Base-by-base conservation (phyloP, 2,329 filamentous ascomycete genomes). In the Claviceps sp. region DNA sequence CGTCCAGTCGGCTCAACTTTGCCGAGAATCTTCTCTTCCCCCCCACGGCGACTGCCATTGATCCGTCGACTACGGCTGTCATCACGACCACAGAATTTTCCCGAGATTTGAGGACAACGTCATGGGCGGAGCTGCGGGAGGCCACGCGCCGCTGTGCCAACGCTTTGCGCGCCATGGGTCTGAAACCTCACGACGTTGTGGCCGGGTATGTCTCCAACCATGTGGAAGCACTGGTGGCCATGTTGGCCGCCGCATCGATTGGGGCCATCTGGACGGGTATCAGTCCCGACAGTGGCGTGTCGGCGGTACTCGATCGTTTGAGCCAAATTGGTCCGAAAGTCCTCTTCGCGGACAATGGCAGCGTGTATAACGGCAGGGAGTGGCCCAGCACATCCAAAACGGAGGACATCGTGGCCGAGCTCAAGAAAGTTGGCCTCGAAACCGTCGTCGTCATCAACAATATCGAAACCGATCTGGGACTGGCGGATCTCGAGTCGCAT, bases 11-110 rank as follows among this genome's bases (percentile, higher is more conserved):
- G 53, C 74, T 97, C 57, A 98, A 97, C 67, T 97, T 96, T 64
- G 90, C 91, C 26, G 88, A 97, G 70, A 98, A 98, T 65, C 74
- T 97, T 50, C 80, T 98, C 3, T 96, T 84, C 65, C 91, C 91
- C 3, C 74, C 73, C 48, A 61, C 62, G 3, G 49, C 56, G 44
- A 57, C 60, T 38, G 53, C 62, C 26, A 55, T 66, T 37, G 70
- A 84, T 56, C 77, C 83, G 49, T 67, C 80, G 45, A 73, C 77
- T 4, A 68, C 79, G 6, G 90, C 90, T 17, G 76, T 95, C 45
- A 85, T 96, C 60, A 86, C 85, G 26, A 83, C 80, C 4, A 95
- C 88, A 11, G 91, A 97, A 69, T 66, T 73, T 16, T 80, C 78
- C 14, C 75, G 78, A 49, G 77, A 86, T 59, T 72, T 74, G 29